Base-by-base conservation (phyloP, 73 alveolate species). In the Paramecium pentaurelia region DNA sequence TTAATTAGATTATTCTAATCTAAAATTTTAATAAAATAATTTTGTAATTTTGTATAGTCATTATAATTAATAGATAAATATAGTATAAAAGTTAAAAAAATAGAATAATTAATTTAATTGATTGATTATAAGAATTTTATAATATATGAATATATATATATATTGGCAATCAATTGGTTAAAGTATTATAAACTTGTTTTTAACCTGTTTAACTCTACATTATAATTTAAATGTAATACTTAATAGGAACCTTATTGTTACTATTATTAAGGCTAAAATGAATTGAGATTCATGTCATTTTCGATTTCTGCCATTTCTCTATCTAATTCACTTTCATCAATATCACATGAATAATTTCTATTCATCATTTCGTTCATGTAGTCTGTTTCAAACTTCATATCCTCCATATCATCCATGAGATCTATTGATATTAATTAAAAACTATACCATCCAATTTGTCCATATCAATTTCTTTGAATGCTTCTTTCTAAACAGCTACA, bases 361-460 rank as follows among this genome's bases (percentile, higher is more conserved):
- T 89, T 89, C 86, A 89, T 77, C 94, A 89, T 71, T 3, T 89
- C 94, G 49, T 89, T 89, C 94, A 89, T 89, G 54, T 89, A 89
- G 9, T 89, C 94, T 4, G 90, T 71, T 89, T 89, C 94, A 71
- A 71, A 89, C 38, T 89, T 47, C 94, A 89, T 89, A 71, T 88
- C 94, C 32, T 88, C 94, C 94, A 88, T 88, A 30, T 89, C 94
- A 71, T 89, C 94, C 88, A 77, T 89, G 40, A 89, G 28, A 32
- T 89, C 94, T 89, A 47, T 2, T n/a, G 60, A 75, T 75, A 45
- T 0, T 45, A 32, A 11, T 6, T 8, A 27, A 22, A 25, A 4
- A 80, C 2, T 3, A 44, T 80, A 80, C 91, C 91, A 45, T 89
- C 94, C 2, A 89, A 42, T 71, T 89, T 83, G 32, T 89, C 94